Conservation (phyloP, 2,329 filamentous ascomycete genomes). For the Colletotrichum truncatum region DNA sequence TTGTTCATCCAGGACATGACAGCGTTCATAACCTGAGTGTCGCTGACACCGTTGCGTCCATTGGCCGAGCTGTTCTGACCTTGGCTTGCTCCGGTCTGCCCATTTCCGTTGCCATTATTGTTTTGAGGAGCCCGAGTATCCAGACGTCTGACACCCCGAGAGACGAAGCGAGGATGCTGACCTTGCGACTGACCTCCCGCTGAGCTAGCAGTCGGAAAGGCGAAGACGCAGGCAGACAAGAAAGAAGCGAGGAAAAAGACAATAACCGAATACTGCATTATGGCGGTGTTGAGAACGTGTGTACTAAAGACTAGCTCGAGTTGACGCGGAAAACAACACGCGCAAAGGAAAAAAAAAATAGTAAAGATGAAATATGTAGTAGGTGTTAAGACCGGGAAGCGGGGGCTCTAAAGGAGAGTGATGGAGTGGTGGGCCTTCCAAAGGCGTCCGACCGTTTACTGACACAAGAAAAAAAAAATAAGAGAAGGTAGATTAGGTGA, state of each 20-base stretch:
- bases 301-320: slow-evolving; percentile 13
- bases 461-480: slow-evolving; percentile 3
- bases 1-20: slow-evolving; percentile 33
- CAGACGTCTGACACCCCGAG: neutral
- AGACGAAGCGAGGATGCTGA: neutral
- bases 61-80: slow-evolving; percentile 11
- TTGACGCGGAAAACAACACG: neutral
- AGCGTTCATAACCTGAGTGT: slow-evolving; percentile 32
- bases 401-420: slow-evolving; percentile 14
- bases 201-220: slow-evolving; percentile 23
- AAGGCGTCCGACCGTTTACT: slow-evolving; percentile 22
- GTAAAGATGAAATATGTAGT: neutral
- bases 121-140: neutral
- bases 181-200: neutral
- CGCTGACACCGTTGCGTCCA: slow-evolving; percentile 24
- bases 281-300: slow-evolving; percentile 6
- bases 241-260: slow-evolving; percentile 10
- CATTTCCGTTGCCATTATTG: neutral
- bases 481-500: slow-evolving; percentile 15
- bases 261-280: slow-evolving; percentile 21
- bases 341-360: neutral
- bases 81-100: slow-evolving; percentile 6
- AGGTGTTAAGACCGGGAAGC: neutral
- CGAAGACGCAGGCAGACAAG: slow-evolving; percentile 1
- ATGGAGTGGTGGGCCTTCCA: slow-evolving; percentile 17